Conservation (phyloP, 2,329 filamentous ascomycete species). For the Huntiella savannae region DNA sequence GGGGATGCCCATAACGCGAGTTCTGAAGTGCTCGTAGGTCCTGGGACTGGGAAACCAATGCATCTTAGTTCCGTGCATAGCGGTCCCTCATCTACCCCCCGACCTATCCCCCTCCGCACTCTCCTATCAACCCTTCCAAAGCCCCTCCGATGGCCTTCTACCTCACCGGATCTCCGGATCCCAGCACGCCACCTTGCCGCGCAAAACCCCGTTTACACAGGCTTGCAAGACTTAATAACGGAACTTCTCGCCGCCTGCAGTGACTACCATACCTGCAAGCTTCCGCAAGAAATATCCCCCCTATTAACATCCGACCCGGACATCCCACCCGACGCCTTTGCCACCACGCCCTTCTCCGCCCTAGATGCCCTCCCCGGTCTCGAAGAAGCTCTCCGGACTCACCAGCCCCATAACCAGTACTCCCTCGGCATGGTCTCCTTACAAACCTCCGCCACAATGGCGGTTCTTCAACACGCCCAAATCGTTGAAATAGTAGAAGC, state of each 20-base stretch:
- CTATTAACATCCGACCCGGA: constrained; percentile 7
- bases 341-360: constrained; percentile 4
- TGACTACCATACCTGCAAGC: constrained; percentile 7
- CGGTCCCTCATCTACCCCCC: too few relatives aligned
- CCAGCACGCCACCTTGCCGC: constrained; percentile 1
- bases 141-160: constrained; percentile 5
- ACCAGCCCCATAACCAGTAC: constrained; percentile 5
- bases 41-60: neutral
- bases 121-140: constrained; percentile 7
- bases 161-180: constrained; percentile 1
- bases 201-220: too few relatives aligned
- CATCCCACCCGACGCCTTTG: constrained; percentile 9
- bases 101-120: constrained; percentile 7
- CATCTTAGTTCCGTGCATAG: neutral
- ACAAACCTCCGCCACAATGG: constrained; percentile 8
- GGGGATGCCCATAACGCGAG: too few relatives aligned
- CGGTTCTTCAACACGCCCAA: constrained; percentile 6
- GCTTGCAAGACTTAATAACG: neutral
- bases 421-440: constrained; percentile 5
- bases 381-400: constrained; percentile 3
- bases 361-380: constrained; percentile 6
- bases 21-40: too few relatives aligned
- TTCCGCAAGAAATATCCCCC: constrained; percentile 5
- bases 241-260: constrained; percentile 1
- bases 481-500: constrained; percentile 7